Evolutionary conservation across 306 rosid species (phyloP), one percentile per base, ranked within the genome.

Genomic region (Cajanus cajan): DNA sequence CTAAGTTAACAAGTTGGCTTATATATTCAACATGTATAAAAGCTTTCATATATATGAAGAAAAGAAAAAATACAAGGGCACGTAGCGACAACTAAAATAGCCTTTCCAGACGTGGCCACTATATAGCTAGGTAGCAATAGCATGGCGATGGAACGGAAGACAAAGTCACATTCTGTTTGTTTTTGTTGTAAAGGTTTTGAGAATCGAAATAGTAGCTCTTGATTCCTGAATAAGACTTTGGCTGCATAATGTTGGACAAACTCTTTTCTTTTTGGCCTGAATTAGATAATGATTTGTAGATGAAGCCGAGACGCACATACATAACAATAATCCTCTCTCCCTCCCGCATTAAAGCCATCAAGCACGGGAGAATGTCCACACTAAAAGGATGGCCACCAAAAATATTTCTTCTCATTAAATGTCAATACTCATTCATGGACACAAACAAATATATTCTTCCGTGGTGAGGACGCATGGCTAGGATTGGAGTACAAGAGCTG

Each of bases 281-380:
- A 40, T 82, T 71, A 50, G 87, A 79, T 71, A 81, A 80, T 88
- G 85, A 86, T 79, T 82, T 79, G 65, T 50, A 82, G 78, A 82
- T 55, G 58, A 65, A 69, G 78, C 62, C 14, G n/a, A 74, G 86
- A 79, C 87, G 82, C 86, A 48, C 74, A 66, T 11, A 19, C n/a
- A 28, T 28, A 28, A 28, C 31, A 28, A 24, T 14, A 64, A 59
- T 36, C 33, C 55, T 34, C 59, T 66, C 63, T 13, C 31, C 31
- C 2, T 36, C 16, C 18, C 4, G 18, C 25, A 22, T 68, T 70
- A 58, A 70, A 71, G 71, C 64, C 78, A 59, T 63, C 15, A 48
- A 10, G 25, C 63, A 71, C 11, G 47, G 52, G 58, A 81, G 87
- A 74, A 83, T 74, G 87, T 83, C 64, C 50, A 50, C 40, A 12